phyloP scores from a whole-genome alignment of 164 flowering plant species.

The Cinnamomum chago region DNA sequence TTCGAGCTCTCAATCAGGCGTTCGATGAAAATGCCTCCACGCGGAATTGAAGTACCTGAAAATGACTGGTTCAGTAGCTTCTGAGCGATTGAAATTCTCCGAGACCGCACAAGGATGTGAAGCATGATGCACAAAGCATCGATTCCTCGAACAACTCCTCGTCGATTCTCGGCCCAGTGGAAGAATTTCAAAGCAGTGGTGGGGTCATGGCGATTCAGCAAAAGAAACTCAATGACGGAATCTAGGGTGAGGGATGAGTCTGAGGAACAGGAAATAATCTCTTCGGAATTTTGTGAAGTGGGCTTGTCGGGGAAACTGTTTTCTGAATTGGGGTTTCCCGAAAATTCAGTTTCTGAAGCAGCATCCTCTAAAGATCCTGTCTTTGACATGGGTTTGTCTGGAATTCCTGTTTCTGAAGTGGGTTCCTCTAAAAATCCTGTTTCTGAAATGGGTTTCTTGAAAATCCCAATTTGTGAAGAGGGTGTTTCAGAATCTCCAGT shows the following conservation, averaged over 20 bases:
- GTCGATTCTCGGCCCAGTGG: slow-evolving; percentile 23
- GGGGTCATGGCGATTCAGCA: slow-evolving; percentile 34
- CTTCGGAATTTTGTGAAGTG: slow-evolving; percentile 8
- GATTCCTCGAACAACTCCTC: slow-evolving; percentile 26
- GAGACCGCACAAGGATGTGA: slow-evolving; percentile 37
- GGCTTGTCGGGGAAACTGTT: background rate
- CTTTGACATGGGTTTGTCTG: slow-evolving; percentile 5
- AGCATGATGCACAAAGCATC: slow-evolving; percentile 48
- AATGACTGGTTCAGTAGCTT: slow-evolving; percentile 27
- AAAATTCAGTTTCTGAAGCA: slow-evolving; percentile 2
- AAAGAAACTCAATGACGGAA: slow-evolving; percentile 34
- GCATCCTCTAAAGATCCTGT: slow-evolving; percentile 1
- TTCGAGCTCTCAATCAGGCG: slow-evolving; percentile 29
- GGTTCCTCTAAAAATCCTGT: background rate
- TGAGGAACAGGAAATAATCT: background rate
- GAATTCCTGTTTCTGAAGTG: background rate
- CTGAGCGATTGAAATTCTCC: slow-evolving; percentile 8
- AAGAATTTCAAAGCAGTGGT: slow-evolving; percentile 36
- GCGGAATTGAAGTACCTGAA: slow-evolving; percentile 22
- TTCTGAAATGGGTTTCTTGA: background rate
- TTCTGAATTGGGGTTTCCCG: slow-evolving; percentile 11
- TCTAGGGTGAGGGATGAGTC: slow-evolving; percentile 9
- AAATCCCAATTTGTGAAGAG: too few relatives aligned
- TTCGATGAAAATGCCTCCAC: slow-evolving; percentile 24
- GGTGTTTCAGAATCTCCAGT: too few relatives aligned